Percentiles rank a stretch among this genome's conserved stretches.
Conservation (phyloP, 1,284 basidiomycete genomes). For the Grifola frondosa region DNA sequence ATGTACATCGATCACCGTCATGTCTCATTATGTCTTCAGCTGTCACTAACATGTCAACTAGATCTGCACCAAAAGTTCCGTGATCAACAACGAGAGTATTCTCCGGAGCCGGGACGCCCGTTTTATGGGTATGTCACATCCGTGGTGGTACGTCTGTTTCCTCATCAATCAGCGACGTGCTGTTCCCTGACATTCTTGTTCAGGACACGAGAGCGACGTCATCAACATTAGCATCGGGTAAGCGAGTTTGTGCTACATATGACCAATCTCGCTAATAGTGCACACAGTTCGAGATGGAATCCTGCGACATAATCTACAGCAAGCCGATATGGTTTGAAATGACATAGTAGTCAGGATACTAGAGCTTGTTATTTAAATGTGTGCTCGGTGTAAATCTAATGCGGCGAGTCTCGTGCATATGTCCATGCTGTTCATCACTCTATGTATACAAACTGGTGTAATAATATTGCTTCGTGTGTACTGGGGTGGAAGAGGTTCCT, state of each 20-base stretch:
- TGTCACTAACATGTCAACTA: conserved; percentile 26
- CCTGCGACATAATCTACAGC: conserved; percentile 48
- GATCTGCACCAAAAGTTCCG: conserved; percentile 67
- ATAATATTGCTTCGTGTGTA: too few relatives aligned
- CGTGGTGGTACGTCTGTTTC: conserved; percentile 48
- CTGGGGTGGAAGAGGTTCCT: too few relatives aligned
- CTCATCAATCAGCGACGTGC: neutral
- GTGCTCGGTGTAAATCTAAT: too few relatives aligned
- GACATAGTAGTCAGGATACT: too few relatives aligned
- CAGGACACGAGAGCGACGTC: conserved; percentile 47
- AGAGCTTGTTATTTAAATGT: too few relatives aligned
- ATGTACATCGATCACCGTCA: conserved; percentile 45
- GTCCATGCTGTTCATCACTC: too few relatives aligned
- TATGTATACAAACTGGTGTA: too few relatives aligned
- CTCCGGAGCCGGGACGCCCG: conserved; percentile 41
- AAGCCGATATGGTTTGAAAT: conserved; percentile 25
- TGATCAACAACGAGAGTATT: conserved; percentile 50
- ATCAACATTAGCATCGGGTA: conserved; percentile 37
- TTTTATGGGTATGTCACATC: conserved; percentile 62
- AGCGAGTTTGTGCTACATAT: conserved; percentile 7
- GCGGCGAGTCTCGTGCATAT: too few relatives aligned
- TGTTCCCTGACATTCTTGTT: neutral
- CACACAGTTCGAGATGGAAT: conserved; percentile 55
- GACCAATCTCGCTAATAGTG: neutral
- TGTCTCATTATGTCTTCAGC: neutral